Percentiles rank a stretch among this genome's conserved stretches.
phyloP scores from a whole-genome alignment of 2,329 filamentous ascomycete species.

The Dactylellina parvicollis region DNA sequence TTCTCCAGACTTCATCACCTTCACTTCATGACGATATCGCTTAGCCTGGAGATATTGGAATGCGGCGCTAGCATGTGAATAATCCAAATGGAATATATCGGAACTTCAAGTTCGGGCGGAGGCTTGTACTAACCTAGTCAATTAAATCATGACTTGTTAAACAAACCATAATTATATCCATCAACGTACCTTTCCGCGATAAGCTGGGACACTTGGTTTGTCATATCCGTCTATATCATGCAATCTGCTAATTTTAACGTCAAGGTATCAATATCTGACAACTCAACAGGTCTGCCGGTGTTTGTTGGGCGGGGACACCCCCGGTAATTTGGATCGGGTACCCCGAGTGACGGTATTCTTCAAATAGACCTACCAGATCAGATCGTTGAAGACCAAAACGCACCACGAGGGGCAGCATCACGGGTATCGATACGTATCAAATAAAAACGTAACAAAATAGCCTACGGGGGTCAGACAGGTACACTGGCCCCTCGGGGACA shows the following conservation, averaged over 20 bases:
- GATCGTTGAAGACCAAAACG: slow-evolving; percentile 8
- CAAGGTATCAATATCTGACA: slow-evolving; percentile 42
- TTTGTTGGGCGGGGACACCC: slow-evolving; percentile 21
- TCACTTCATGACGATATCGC: background rate
- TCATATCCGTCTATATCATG: slow-evolving; percentile 39
- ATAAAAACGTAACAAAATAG: background rate
- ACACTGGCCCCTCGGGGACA: background rate
- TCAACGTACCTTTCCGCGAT: slow-evolving; percentile 17
- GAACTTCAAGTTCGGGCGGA: no score
- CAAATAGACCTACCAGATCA: slow-evolving; percentile 5
- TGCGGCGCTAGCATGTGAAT: no score
- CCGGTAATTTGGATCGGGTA: slow-evolving; percentile 5
- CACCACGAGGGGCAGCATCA: slow-evolving; percentile 13
- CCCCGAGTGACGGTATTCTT: background rate
- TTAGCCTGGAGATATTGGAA: background rate
- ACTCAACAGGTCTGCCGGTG: slow-evolving; percentile 30
- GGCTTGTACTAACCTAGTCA: background rate
- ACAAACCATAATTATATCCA: background rate
- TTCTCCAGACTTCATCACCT: background rate
- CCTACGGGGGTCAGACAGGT: background rate
- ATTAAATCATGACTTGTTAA: background rate
- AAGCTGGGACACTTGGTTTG: slow-evolving; percentile 31
- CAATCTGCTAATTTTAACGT: slow-evolving; percentile 47
- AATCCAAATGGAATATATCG: no score
- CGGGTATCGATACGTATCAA: background rate